A percentile compares a stretch with the other conserved stretches of the same genome.
Conservation (phyloP, 768 basidiomycete species). For the Xerocomus brunneocitrinus region DNA sequence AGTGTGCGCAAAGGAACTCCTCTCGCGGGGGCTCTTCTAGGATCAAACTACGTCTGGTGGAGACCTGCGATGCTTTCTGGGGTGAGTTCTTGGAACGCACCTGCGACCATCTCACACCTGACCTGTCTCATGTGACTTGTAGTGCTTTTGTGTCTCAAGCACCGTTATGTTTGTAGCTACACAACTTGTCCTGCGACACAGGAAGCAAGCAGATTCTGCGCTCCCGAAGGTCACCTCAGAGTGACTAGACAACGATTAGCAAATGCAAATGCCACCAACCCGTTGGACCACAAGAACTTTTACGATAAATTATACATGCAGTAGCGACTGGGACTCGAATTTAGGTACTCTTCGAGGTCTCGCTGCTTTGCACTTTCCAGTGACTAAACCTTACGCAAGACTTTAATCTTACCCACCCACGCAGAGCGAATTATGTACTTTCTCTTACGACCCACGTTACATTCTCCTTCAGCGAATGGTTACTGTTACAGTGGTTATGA, state of each 20-base stretch:
- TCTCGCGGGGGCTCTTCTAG: constrained; percentile 52
- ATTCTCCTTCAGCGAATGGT: background rate
- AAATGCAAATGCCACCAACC: too few relatives aligned
- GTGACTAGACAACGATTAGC: background rate
- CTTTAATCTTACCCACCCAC: background rate
- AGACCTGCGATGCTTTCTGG: constrained; percentile 50
- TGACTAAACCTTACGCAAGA: background rate
- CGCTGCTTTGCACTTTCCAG: background rate
- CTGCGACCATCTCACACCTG: background rate
- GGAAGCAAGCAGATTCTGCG: background rate
- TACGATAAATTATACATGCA: background rate
- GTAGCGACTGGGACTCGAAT: background rate
- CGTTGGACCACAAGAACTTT: background rate
- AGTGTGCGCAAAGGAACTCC: constrained; percentile 41
- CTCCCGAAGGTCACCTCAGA: background rate
- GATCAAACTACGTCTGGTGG: constrained; percentile 52
- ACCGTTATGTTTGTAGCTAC: constrained; percentile 11
- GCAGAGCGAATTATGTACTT: background rate
- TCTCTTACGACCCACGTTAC: background rate
- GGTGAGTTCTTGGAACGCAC: constrained; percentile 15
- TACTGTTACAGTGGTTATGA: background rate
- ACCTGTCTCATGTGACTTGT: background rate
- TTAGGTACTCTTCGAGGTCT: background rate
- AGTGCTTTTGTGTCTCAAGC: constrained; percentile 19
- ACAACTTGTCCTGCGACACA: constrained; percentile 6